phyloP scores from a whole-genome alignment of 805 yeast genomes.

The Metschnikowia arizonensis region DNA sequence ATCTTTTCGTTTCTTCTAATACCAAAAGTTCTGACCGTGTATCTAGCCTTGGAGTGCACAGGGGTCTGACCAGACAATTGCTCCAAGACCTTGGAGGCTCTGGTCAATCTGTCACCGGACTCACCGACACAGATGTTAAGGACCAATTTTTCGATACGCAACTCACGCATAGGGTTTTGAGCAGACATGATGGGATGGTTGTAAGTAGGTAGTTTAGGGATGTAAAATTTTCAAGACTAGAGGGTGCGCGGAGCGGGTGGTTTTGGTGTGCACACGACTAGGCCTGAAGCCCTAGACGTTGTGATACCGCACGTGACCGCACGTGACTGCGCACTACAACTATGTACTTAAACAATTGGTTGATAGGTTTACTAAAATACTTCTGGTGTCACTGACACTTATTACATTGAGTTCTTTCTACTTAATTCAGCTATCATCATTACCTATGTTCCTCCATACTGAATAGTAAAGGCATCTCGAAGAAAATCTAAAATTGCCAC shows the following conservation, averaged over 20 bases:
- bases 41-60: slow-evolving; percentile 99
- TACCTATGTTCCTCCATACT: no score
- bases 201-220: slow-evolving; percentile 8
- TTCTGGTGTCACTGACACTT: no score
- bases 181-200: slow-evolving; percentile 26
- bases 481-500: no score
- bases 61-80: slow-evolving; percentile 99
- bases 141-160: slow-evolving; percentile 98
- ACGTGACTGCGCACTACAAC: no score
- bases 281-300: slow-evolving; percentile 15
- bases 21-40: slow-evolving; percentile 99
- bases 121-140: slow-evolving; percentile 99
- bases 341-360: no score
- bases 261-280: slow-evolving; percentile 4
- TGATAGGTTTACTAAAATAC: no score
- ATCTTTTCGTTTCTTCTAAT: slow-evolving; percentile 99
- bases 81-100: slow-evolving; percentile 99
- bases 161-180: slow-evolving; percentile 97
- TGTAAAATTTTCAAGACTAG: slow-evolving; percentile 9
- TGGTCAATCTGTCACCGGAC: slow-evolving; percentile 99
- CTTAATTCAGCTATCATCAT: no score
- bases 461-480: no score
- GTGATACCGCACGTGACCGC: neutral
- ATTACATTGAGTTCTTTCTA: no score
- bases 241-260: slow-evolving; percentile 7